Base-by-base conservation (phyloP, 78 protist genomes). In the Anaeramoeba flamelloides region DNA sequence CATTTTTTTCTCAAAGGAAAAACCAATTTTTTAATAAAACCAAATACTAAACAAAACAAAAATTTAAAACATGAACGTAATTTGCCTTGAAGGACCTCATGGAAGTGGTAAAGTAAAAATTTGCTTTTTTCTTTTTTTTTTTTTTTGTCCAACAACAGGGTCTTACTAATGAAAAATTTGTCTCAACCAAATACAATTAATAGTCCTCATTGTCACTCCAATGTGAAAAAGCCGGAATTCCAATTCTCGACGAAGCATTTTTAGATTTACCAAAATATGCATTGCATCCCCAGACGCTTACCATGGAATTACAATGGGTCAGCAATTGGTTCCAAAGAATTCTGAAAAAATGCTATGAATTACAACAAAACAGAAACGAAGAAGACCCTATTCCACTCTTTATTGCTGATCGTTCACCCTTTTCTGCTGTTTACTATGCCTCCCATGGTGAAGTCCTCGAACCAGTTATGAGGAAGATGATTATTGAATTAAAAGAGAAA, bases 321-420 rank as follows among this genome's bases (percentile, higher is more conserved):
- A 76, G 85, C 2, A 64, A 85, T 2, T 85, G 87, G 87, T 69
- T 79, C 40, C 0, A 31, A 2, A 34, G 87, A 1, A 12, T 85
- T 32, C 32, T 85, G 34, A 2, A 76, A 8, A 22, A 76, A 1
- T 2, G 3, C 37, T 38, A 83, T 1, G 32, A 36, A 32, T 2
- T 79, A 4, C n/a, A 2, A 2, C 69, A 78, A 0, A 32, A 1
- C 30, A 77, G 0, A 2, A 22, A 34, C 2, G 64, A 41, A 2
- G 2, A 77, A 0, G n/a, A n/a, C n/a, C n/a, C n/a, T n/a, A n/a
- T n/a, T n/a, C n/a, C n/a, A n/a, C 33, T 85, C 82, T 80, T 36
- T 37, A 0, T 85, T 30, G 85, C 85, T 1, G 87, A 85, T 37
- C 76, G 87, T 1, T 80, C 84, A n/a, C 87, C 87, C 1, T 85